phyloP scores from a whole-genome alignment of 345 rosid species.

The Gossypium sturtianum region DNA sequence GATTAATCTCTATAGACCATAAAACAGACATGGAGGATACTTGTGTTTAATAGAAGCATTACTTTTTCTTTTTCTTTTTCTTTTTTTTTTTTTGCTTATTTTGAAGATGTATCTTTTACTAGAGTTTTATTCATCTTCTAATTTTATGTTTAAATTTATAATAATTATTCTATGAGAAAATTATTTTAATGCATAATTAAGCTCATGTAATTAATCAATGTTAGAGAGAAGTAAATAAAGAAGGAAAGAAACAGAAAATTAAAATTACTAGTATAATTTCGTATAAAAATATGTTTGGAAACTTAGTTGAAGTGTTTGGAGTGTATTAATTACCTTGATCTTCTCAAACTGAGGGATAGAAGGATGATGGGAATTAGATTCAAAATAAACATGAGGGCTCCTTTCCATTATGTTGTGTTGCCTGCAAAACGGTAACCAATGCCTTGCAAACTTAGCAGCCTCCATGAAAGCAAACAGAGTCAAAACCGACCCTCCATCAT shows the following conservation, averaged over 20 bases:
- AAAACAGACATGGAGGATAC: no score
- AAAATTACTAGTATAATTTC: not conserved
- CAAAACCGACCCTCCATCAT: conserved; percentile 71
- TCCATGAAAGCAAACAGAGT: conserved; percentile 76
- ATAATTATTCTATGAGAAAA: no score
- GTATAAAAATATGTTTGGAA: not conserved
- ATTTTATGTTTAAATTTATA: no score
- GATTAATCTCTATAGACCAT: no score
- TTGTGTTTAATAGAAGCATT: no score
- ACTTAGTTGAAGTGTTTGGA: not conserved
- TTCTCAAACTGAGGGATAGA: conserved; percentile 17
- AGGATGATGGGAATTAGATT: conserved; percentile 19
- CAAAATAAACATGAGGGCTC: conserved; percentile 52
- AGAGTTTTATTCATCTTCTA: no score
- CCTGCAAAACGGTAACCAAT: conserved; percentile 71
- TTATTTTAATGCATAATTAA: no score
- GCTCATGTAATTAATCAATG: no score
- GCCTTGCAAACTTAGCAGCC: conserved; percentile 56
- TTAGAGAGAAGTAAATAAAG: not conserved
- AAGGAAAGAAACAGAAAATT: no score
- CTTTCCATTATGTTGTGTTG: conserved; percentile 39
- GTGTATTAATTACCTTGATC: conserved; percentile 44
- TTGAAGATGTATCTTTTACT: no score
- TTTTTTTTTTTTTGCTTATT: no score
- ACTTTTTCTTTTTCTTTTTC: no score